Percentiles rank a stretch among this genome's conserved stretches.
Conservation (phyloP, 139 green algal genomes). For the Chlamydomonas asymmetrica region DNA sequence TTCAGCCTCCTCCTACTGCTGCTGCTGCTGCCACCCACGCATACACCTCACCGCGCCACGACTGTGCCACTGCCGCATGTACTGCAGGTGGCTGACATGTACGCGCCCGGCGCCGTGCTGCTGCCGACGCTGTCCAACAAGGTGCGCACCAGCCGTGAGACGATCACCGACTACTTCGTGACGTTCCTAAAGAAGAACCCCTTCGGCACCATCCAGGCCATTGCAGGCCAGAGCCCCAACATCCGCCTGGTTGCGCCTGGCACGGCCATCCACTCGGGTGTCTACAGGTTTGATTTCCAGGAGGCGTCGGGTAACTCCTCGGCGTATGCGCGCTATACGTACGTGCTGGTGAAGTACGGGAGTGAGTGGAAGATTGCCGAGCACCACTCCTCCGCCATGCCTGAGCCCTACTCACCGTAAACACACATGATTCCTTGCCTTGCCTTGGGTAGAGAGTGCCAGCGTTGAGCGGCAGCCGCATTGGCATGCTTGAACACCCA, state of each 20-base stretch:
- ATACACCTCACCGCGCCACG: too few relatives aligned
- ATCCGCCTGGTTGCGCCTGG: neutral
- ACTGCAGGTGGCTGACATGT: neutral
- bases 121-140: conserved; percentile 11
- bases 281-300: neutral
- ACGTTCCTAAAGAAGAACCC: conserved; percentile 18
- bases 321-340: neutral
- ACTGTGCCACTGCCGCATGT: neutral
- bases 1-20: too few relatives aligned
- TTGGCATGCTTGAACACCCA: too few relatives aligned
- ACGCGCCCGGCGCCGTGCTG: conserved; percentile 16
- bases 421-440: too few relatives aligned
- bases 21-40: too few relatives aligned
- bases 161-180: conserved; percentile 14
- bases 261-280: neutral
- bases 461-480: too few relatives aligned
- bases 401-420: too few relatives aligned
- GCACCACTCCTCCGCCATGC: too few relatives aligned
- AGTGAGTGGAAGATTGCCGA: neutral
- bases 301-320: neutral
- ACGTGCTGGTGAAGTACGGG: conserved; percentile 1
- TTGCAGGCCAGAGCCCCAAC: neutral
- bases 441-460: too few relatives aligned
- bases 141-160: neutral
- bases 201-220: neutral